Evolutionary conservation across 2,329 filamentous ascomycete genomes (phyloP).

Genomic region (Diplodia scrobiculata): DNA sequence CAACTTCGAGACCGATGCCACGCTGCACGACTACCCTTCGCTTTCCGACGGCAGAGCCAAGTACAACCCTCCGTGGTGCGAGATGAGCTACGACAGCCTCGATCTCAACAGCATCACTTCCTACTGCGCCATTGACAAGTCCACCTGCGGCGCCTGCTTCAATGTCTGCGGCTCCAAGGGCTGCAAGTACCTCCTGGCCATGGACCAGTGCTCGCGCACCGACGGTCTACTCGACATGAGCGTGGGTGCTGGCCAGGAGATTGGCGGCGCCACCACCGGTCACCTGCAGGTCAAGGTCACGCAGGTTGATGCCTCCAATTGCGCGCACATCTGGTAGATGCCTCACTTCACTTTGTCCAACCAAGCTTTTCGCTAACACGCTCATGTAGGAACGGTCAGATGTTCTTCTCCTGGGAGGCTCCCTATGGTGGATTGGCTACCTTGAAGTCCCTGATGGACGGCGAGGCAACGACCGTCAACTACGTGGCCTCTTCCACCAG

Average conservation of each 20-base stretch:
- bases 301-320: constrained; percentile 14
- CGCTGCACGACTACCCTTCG: constrained; percentile 27
- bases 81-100: constrained; percentile 13
- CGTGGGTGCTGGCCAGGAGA: constrained; percentile 22
- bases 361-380: not conserved
- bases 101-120: constrained; percentile 24
- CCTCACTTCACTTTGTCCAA: not conserved
- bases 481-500: not conserved
- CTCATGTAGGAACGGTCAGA: constrained; percentile 9
- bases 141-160: constrained; percentile 58
- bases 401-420: constrained; percentile 14
- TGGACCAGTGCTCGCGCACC: constrained; percentile 60
- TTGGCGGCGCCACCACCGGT: constrained; percentile 16
- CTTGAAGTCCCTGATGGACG: not conserved
- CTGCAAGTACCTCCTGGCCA: constrained; percentile 94
- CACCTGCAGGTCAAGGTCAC: constrained; percentile 21
- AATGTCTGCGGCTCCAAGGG: constrained; percentile 93
- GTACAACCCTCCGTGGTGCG: constrained; percentile 28
- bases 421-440: constrained; percentile 8
- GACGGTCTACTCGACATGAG: constrained; percentile 24
- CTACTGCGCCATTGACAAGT: constrained; percentile 21
- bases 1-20: constrained; percentile 24
- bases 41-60: not conserved
- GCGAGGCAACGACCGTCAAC: not conserved
- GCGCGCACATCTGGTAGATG: constrained; percentile 19